A percentile compares a stretch with the other conserved stretches of the same genome.
phyloP scores from a whole-genome alignment of 257 asterid species.

The Avicennia marina region DNA sequence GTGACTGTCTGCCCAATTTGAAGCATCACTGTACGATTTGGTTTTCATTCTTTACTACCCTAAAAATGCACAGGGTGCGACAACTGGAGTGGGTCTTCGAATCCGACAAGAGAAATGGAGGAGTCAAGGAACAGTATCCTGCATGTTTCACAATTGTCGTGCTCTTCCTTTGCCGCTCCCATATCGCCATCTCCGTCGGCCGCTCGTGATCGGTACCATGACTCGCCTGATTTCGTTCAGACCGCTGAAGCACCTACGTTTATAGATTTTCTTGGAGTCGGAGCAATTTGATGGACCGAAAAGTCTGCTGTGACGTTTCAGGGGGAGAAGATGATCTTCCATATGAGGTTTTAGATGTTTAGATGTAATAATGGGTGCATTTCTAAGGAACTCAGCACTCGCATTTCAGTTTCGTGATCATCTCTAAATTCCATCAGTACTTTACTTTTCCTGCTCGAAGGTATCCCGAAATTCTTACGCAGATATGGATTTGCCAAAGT shows the following conservation, averaged over 20 bases:
- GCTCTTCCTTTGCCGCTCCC: constrained; percentile 16
- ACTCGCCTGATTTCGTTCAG: constrained; percentile 4
- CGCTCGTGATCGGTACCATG: background rate
- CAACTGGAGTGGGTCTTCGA: background rate
- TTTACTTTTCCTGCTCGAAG: too few relatives aligned
- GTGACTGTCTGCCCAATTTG: background rate
- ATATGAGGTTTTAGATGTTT: background rate
- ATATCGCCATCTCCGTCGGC: constrained; percentile 5
- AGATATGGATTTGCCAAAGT: too few relatives aligned
- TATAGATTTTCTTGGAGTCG: constrained; percentile 51
- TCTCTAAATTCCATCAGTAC: too few relatives aligned
- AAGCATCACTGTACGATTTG: too few relatives aligned
- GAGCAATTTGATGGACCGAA: constrained; percentile 16
- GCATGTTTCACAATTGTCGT: constrained; percentile 11
- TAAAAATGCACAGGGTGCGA: constrained; percentile 13
- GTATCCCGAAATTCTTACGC: too few relatives aligned
- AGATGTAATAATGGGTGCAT: too few relatives aligned
- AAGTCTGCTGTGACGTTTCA: background rate
- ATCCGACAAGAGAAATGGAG: background rate
- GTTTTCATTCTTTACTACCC: too few relatives aligned
- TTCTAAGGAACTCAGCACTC: too few relatives aligned
- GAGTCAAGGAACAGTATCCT: background rate
- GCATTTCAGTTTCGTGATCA: too few relatives aligned
- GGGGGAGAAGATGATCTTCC: background rate
- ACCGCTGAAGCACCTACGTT: constrained; percentile 23